Base-by-base conservation (phyloP, 768 basidiomycete genomes). In the Hemileccinum impolitum region DNA sequence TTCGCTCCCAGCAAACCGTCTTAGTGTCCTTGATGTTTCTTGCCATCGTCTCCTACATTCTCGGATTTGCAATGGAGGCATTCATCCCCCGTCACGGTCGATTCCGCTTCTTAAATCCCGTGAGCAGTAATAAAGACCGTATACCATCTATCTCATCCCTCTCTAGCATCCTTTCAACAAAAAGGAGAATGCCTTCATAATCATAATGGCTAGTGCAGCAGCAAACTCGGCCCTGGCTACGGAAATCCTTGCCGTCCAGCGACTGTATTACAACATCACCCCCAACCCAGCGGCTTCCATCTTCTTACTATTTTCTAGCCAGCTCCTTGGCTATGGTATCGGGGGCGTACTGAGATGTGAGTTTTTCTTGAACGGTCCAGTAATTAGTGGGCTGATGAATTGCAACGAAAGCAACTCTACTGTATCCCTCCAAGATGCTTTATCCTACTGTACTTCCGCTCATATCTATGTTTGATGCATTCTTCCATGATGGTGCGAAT, bases 111-210 rank as follows among this genome's bases (percentile, higher is more conserved):
- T 69, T 82, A 13, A 81, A 81, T 53, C 80, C 79, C n/a, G 72
- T 63, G n/a, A 25, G 45, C 4, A 30, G 38, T 14, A 26, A 18
- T 13, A 13, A 41, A 14, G 11, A 23, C 15, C 17, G 12, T 1
- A 3, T 42, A 8, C 7, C 35, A 8, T 36, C 17, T 28, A 19
- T 18, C 55, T 49, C 26, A 48, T n/a, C n/a, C 5, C 37, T 35
- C 21, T 19, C 17, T 19, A 79, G 78, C 71, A 74, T 17, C 76
- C 79, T 1, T 80, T 79, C 64, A 79, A 80, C 60, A 79, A 77
- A 61, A 80, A 79, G 50, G 79, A 81, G 57, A 76, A 78, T 60
- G 75, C 77, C 0, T 77, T 80, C 52, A 74, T 80, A 26, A 71
- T 80, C 9, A 78, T 80, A 47, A 80, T 80, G 79, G 58, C 79